A percentile compares a stretch with the other conserved stretches of the same genome.
phyloP scores from a whole-genome alignment of 2,329 filamentous ascomycete genomes.

The Fusarium dimerum region DNA sequence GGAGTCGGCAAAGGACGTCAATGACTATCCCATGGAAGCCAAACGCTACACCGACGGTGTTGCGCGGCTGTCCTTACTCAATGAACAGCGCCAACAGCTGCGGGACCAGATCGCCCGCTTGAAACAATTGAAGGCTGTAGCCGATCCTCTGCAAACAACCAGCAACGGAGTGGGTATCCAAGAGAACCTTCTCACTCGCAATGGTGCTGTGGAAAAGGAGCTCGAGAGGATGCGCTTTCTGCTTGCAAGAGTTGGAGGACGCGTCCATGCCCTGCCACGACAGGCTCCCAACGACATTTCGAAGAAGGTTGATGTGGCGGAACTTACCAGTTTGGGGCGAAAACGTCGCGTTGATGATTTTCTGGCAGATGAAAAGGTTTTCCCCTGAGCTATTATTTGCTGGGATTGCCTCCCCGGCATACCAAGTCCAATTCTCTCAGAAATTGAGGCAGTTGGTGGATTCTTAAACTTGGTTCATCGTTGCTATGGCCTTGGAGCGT shows the following conservation, averaged over 20 bases:
- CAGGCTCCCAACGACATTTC: conserved; percentile 2
- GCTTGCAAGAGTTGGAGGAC: conserved; percentile 58
- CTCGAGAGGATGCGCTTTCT: conserved; percentile 67
- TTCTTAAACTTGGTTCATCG: neutral
- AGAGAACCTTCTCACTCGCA: conserved; percentile 65
- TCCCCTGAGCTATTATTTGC: conserved; percentile 13
- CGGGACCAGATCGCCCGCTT: conserved; percentile 47
- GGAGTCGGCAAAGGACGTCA: conserved; percentile 41
- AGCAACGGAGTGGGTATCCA: conserved; percentile 50
- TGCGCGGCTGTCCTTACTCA: conserved; percentile 50
- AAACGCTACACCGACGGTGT: conserved; percentile 54
- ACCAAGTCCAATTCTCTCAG: too few relatives aligned
- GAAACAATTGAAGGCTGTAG: conserved; percentile 49
- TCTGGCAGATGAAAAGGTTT: conserved; percentile 26
- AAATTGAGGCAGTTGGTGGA: neutral
- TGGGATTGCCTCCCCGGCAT: too few relatives aligned
- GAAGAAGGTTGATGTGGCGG: conserved; percentile 8
- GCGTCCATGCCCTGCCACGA: conserved; percentile 40
- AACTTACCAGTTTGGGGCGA: conserved; percentile 14
- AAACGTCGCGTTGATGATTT: conserved; percentile 30
- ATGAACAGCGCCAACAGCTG: conserved; percentile 37
- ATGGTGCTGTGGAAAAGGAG: conserved; percentile 66
- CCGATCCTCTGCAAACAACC: conserved; percentile 44
- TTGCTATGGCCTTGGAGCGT: too few relatives aligned
- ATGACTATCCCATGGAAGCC: conserved; percentile 46